Evolutionary conservation across 192 early-diverging fungal genomes (phyloP).

Genomic region (Coemansia umbellata): DNA sequence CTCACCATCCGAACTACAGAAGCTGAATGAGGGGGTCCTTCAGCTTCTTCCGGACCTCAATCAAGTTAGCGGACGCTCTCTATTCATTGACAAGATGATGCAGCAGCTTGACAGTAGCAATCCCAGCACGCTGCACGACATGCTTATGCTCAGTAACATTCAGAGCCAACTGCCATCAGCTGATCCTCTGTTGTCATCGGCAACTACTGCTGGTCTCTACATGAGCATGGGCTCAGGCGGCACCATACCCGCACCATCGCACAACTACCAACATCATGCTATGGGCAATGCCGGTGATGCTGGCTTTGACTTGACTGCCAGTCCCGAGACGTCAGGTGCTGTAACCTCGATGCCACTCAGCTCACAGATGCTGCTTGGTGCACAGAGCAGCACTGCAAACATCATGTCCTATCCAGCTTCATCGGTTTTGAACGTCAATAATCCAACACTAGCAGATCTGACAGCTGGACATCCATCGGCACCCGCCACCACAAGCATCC

Average conservation of each 20-base stretch:
- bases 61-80: conserved; percentile 36
- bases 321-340: conserved; percentile 14
- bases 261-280: background rate
- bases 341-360: conserved; percentile 8
- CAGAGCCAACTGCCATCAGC: conserved; percentile 7
- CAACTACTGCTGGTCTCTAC: conserved; percentile 21
- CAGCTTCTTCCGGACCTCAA: conserved; percentile 42
- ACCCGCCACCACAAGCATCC: background rate
- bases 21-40: conserved; percentile 49
- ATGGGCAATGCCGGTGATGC: background rate
- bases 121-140: conserved; percentile 31
- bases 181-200: conserved; percentile 42
- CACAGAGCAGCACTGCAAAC: conserved; percentile 1
- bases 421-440: background rate
- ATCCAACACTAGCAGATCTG: conserved; percentile 34
- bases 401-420: conserved; percentile 5
- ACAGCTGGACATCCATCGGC: background rate
- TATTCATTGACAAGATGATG: conserved; percentile 44
- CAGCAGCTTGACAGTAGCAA: conserved; percentile 49
- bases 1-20: conserved; percentile 34
- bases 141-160: conserved; percentile 31
- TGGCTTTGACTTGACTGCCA: conserved; percentile 35
- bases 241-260: conserved; percentile 2
- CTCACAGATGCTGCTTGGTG: conserved; percentile 4
- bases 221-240: conserved; percentile 3